Conservation (phyloP, 2,329 filamentous ascomycete genomes). For the Penicillium sp. region DNA sequence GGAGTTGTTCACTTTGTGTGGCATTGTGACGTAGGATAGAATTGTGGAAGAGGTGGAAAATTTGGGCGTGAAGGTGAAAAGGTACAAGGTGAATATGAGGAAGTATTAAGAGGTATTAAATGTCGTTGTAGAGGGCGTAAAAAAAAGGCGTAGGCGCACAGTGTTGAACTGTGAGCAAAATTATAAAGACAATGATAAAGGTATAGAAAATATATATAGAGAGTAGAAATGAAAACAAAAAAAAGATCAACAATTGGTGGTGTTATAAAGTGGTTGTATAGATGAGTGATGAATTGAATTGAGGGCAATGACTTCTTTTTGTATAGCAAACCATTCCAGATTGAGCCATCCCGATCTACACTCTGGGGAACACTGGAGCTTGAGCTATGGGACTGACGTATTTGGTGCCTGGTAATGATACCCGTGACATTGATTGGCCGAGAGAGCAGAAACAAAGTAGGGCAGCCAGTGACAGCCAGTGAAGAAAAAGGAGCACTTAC, state of each 20-base stretch:
- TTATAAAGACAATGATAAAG: slow-evolving; percentile 10
- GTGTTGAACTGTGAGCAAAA: slow-evolving; percentile 26
- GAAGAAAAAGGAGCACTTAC: not conserved
- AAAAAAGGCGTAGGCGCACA: slow-evolving; percentile 12
- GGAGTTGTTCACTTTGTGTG: slow-evolving; percentile 39
- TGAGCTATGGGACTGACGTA: slow-evolving; percentile 25
- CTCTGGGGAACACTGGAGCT: slow-evolving; percentile 21
- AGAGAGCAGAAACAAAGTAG: slow-evolving; percentile 13
- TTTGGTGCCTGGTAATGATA: slow-evolving; percentile 25
- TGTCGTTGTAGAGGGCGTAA: slow-evolving; percentile 1
- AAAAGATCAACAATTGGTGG: not conserved
- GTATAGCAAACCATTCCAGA: slow-evolving; percentile 28
- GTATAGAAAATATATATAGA: slow-evolving; percentile 6
- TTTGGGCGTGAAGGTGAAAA: not conserved
- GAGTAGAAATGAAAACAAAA: not conserved
- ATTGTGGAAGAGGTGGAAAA: not conserved
- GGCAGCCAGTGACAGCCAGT: slow-evolving; percentile 22
- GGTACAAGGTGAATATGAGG: not conserved
- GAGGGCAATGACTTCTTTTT: slow-evolving; percentile 19
- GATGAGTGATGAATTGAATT: slow-evolving; percentile 1
- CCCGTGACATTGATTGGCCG: slow-evolving; percentile 12
- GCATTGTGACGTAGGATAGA: slow-evolving; percentile 26
- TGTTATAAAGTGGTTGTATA: slow-evolving; percentile 3
- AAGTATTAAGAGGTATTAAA: not conserved
- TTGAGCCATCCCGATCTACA: slow-evolving; percentile 28